Percentiles rank a stretch among this genome's conserved stretches.
These are phyloP conservation scores for Aspergillus sp. DNA, from an alignment of 2,329 filamentous ascomycete species.

Conservation along the genomic window DNA sequence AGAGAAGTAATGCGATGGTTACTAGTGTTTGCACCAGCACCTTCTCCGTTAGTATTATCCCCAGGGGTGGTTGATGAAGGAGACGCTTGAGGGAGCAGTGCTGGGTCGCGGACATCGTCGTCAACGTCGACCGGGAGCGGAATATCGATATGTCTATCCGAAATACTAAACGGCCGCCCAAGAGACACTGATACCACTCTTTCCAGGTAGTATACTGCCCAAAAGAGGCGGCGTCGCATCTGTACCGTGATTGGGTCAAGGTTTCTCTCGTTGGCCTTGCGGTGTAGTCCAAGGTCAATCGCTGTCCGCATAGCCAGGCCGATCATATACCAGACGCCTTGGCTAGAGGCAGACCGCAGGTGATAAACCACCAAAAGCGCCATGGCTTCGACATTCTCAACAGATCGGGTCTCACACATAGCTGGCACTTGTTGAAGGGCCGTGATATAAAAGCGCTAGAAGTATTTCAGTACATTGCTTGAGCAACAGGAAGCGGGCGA, in stretches of 20 bases:
- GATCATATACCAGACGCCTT: slow-evolving; percentile 57
- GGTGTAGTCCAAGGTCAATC: slow-evolving; percentile 54
- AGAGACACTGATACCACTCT: slow-evolving; percentile 52
- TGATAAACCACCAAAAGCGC: slow-evolving; percentile 53
- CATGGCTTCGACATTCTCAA: slow-evolving; percentile 56
- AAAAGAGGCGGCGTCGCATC: slow-evolving; percentile 51
- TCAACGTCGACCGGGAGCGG: slow-evolving; percentile 48
- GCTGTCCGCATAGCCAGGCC: slow-evolving; percentile 55
- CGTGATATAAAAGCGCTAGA: slow-evolving; percentile 50
- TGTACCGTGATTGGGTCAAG: slow-evolving; percentile 46
- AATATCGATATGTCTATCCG: slow-evolving; percentile 54
- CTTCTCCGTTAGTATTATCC: neutral
- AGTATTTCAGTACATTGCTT: neutral
- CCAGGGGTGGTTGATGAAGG: slow-evolving; percentile 16
- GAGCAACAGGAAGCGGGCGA: neutral
- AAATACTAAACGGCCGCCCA: slow-evolving; percentile 52
- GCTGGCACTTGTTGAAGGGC: slow-evolving; percentile 52
- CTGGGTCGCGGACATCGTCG: slow-evolving; percentile 42
- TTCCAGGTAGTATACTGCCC: slow-evolving; percentile 54
- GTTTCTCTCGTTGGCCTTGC: slow-evolving; percentile 46
- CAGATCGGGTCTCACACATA: slow-evolving; percentile 50
- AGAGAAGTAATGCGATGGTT: slow-evolving; percentile 35
- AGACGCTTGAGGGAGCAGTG: slow-evolving; percentile 27
- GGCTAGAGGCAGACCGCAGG: slow-evolving; percentile 51
- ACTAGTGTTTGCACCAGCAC: too few relatives aligned